Percentiles rank a stretch among this genome's conserved stretches.
Conservation (phyloP, 75 land plant species). For the Selaginella moellendorffii region DNA sequence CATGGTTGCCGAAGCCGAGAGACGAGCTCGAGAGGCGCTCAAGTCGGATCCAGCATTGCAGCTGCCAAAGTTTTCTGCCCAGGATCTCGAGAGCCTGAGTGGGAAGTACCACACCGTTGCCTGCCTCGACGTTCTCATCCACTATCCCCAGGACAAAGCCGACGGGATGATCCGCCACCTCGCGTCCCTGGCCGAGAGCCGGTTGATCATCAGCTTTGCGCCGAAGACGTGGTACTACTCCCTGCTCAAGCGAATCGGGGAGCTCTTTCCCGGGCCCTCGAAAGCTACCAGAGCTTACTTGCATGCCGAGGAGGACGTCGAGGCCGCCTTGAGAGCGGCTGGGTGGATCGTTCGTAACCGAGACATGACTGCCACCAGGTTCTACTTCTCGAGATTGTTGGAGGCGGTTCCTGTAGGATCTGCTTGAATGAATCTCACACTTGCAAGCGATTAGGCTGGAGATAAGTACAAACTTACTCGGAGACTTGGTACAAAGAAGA, state of each 20-base stretch:
- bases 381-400: constrained; percentile 69
- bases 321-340: constrained; percentile 56
- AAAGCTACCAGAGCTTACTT: constrained; percentile 95
- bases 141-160: constrained; percentile 79
- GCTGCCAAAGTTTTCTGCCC: constrained; percentile 66
- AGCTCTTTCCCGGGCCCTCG: constrained; percentile 92
- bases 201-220: constrained; percentile 80
- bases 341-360: constrained; percentile 69
- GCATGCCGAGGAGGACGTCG: constrained; percentile 89
- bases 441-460: too few relatives aligned
- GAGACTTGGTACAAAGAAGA: too few relatives aligned
- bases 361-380: constrained; percentile 70
- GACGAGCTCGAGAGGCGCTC: constrained; percentile 27
- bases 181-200: constrained; percentile 69
- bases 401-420: constrained; percentile 81
- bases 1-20: constrained; percentile 84
- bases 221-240: constrained; percentile 71
- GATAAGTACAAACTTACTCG: too few relatives aligned
- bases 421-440: too few relatives aligned
- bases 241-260: constrained; percentile 81
- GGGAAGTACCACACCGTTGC: constrained; percentile 85
- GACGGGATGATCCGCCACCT: constrained; percentile 83
- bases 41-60: background rate
- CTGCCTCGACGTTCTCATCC: constrained; percentile 89
- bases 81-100: constrained; percentile 66